A percentile compares a stretch with the other conserved stretches of the same genome.
Evolutionary conservation across 495 filamentous ascomycete genomes (phyloP).

Genomic region (Daldinia vernicosa): DNA sequence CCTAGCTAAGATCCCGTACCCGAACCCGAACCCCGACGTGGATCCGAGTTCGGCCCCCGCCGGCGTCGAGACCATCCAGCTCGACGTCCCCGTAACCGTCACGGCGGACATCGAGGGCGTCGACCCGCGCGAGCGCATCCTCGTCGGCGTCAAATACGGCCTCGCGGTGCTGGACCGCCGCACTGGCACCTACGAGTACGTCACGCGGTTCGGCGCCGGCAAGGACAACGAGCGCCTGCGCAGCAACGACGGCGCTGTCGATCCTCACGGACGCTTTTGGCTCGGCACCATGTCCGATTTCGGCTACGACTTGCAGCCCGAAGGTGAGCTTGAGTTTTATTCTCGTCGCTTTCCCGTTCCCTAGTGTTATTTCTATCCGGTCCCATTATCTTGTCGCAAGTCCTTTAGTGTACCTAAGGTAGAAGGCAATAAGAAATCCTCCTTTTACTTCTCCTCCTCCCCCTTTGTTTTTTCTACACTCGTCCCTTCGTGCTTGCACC

Average conservation of each 20-base stretch:
- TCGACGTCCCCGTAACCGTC: constrained; percentile 75
- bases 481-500: not conserved
- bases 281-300: constrained; percentile 89
- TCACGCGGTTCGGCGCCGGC: constrained; percentile 56
- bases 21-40: constrained; percentile 66
- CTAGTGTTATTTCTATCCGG: not conserved
- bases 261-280: constrained; percentile 86
- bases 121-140: constrained; percentile 68
- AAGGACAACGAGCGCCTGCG: constrained; percentile 59
- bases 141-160: constrained; percentile 83
- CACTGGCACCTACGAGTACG: constrained; percentile 61
- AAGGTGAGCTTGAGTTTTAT: constrained; percentile 56
- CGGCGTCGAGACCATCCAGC: constrained; percentile 67
- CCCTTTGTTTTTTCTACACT: not conserved
- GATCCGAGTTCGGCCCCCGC: constrained; percentile 62
- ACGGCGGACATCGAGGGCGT: constrained; percentile 82
- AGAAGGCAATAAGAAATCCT: not conserved
- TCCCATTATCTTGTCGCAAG: not conserved
- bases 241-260: constrained; percentile 84
- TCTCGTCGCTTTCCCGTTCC: too few species aligned
- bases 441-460: not conserved
- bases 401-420: too few species aligned
- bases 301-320: constrained; percentile 57
- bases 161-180: constrained; percentile 72
- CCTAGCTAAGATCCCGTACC: constrained; percentile 62